Conservation (phyloP, 768 basidiomycete species). For the Psilocybe cyanescens region DNA sequence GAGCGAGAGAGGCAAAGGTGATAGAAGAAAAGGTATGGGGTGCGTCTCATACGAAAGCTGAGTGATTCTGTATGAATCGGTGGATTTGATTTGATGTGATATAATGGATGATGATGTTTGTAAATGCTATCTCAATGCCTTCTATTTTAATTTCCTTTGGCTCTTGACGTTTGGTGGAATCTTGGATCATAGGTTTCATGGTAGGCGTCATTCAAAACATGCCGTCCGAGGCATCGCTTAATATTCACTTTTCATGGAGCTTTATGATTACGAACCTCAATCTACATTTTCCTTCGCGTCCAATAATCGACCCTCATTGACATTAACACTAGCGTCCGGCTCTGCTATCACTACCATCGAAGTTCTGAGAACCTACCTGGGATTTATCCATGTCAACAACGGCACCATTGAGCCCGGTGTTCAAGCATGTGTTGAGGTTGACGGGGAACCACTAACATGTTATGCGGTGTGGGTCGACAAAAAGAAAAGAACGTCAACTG, state of each 20-base stretch:
- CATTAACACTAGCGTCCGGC: no score
- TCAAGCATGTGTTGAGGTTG: background rate
- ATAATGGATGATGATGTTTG: background rate
- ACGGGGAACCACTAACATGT: background rate
- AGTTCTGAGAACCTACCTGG: no score
- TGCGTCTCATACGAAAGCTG: constrained; percentile 3
- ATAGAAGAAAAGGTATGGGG: constrained; percentile 26
- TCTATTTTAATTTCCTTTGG: background rate
- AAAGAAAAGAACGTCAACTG: background rate
- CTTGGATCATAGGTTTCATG: background rate
- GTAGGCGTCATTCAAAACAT: no score
- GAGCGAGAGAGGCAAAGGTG: constrained; percentile 11
- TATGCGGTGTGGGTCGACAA: background rate
- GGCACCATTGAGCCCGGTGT: background rate
- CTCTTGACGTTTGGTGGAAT: background rate
- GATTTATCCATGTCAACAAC: no score
- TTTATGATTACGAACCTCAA: no score
- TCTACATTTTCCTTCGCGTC: no score
- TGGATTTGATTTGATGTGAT: background rate
- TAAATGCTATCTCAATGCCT: background rate
- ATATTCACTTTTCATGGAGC: no score
- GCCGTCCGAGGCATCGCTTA: no score
- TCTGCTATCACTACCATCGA: no score
- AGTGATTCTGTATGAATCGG: background rate
- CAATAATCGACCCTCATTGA: no score